These are phyloP conservation scores for Solanum corneliomulleri DNA, from an alignment of 257 asterid species.

Conservation along the genomic window DNA sequence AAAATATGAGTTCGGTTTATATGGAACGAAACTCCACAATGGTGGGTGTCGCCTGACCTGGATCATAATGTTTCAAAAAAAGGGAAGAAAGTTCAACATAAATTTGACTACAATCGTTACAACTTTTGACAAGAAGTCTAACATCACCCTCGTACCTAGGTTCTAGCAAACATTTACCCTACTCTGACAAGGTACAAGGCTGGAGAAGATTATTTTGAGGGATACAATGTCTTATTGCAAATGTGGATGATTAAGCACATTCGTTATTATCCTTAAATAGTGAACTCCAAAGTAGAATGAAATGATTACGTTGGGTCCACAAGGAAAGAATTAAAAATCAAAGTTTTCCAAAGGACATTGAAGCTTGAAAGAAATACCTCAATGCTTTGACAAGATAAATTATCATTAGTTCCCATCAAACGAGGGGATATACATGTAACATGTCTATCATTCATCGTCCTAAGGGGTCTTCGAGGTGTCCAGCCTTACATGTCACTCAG, in stretches of 20 bases:
- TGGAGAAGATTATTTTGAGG: not conserved
- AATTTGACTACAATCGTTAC: not conserved
- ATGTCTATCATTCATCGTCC: not conserved
- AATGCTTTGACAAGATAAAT: not conserved
- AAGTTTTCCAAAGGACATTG: not conserved
- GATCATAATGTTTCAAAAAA: too few relatives aligned
- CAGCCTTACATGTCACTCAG: not conserved
- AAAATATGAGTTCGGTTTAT: not conserved
- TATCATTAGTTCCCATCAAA: not conserved
- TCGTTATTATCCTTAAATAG: not conserved
- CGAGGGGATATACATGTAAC: not conserved
- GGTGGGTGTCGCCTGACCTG: not conserved
- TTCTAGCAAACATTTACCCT: not conserved
- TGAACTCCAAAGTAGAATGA: not conserved
- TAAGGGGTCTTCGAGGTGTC: not conserved
- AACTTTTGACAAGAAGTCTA: not conserved
- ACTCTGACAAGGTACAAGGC: not conserved
- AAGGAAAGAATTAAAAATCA: too few relatives aligned
- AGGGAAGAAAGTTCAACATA: not conserved
- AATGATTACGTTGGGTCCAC: not conserved
- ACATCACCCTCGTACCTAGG: not conserved
- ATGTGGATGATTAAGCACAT: not conserved
- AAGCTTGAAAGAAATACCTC: too few relatives aligned
- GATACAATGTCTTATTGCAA: not conserved
- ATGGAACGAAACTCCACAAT: not conserved